Evolutionary conservation across 2,329 filamentous ascomycete genomes (phyloP).

Genomic region (Epichloe aotearoae): DNA sequence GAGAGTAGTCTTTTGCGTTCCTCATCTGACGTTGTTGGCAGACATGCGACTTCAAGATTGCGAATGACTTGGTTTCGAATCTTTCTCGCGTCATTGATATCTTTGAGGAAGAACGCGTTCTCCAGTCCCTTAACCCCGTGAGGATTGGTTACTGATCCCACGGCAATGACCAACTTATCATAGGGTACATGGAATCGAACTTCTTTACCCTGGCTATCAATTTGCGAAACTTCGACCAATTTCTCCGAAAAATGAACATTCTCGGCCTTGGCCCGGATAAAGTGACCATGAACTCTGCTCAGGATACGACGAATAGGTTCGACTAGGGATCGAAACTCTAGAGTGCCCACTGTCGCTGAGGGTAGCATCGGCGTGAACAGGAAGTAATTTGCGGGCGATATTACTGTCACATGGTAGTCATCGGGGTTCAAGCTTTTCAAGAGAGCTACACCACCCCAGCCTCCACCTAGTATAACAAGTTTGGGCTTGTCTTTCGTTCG

Average conservation of each 20-base stretch:
- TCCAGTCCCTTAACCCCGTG: constrained; percentile 93
- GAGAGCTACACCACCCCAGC: constrained; percentile 88
- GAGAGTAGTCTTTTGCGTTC: constrained; percentile 80
- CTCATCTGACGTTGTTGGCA: constrained; percentile 84
- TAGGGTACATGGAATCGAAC: constrained; percentile 87
- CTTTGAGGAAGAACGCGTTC: constrained; percentile 88
- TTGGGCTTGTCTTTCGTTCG: constrained; percentile 77
- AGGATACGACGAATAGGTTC: constrained; percentile 87
- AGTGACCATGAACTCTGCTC: constrained; percentile 67
- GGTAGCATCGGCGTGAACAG: constrained; percentile 97
- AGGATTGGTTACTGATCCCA: constrained; percentile 84
- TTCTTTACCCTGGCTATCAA: constrained; percentile 57
- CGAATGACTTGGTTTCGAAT: constrained; percentile 82
- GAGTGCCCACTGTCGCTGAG: constrained; percentile 87
- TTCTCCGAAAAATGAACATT: constrained; percentile 88
- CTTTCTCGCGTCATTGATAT: constrained; percentile 78
- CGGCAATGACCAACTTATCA: constrained; percentile 87
- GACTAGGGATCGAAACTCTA: constrained; percentile 81
- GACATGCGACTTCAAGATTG: constrained; percentile 79
- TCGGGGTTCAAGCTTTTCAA: constrained; percentile 81
- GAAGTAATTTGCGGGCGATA: constrained; percentile 93
- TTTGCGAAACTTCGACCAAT: constrained; percentile 72
- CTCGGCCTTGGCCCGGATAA: constrained; percentile 74
- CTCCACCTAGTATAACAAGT: constrained; percentile 82
- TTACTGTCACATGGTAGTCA: constrained; percentile 90